Conservation (phyloP, 78 protist species). For the Tieghemostelium lacteum region DNA sequence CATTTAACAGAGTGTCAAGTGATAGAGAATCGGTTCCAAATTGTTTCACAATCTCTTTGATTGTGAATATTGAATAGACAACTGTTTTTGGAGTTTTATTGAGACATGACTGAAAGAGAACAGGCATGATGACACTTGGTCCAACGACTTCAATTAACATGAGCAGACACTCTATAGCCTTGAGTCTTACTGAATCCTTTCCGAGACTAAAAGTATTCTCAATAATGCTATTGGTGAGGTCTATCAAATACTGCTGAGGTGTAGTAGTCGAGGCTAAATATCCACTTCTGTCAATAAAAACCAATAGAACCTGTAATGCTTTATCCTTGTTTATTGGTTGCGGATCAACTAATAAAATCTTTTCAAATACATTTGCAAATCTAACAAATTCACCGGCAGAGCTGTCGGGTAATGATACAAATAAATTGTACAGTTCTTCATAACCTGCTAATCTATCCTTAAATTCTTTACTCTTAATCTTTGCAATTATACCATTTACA, state of each 20-base stretch:
- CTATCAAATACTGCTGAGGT: background rate
- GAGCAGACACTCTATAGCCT: constrained; percentile 31
- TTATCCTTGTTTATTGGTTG: constrained; percentile 51
- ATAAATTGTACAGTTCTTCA: constrained; percentile 52
- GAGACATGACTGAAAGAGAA: background rate
- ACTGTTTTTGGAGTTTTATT: constrained; percentile 49
- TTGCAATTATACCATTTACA: constrained; percentile 6
- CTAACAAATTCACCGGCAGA: constrained; percentile 22
- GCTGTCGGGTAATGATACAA: constrained; percentile 2
- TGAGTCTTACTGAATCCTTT: constrained; percentile 34
- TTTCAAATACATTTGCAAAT: constrained; percentile 42
- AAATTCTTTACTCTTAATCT: constrained; percentile 58
- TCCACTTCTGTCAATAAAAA: constrained; percentile 17
- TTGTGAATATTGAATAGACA: constrained; percentile 20
- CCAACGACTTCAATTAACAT: constrained; percentile 54
- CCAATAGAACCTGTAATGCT: constrained; percentile 32
- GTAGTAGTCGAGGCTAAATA: background rate
- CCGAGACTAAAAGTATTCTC: constrained; percentile 26
- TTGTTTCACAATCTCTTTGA: constrained; percentile 57
- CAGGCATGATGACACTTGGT: background rate
- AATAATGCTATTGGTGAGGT: background rate
- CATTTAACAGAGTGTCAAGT: constrained; percentile 12
- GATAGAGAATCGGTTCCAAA: constrained; percentile 30
- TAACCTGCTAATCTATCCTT: constrained; percentile 59
- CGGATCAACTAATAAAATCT: constrained; percentile 30